These are phyloP conservation scores for Collybiopsis confluens DNA, from an alignment of 768 basidiomycete species.

Conservation along the genomic window DNA sequence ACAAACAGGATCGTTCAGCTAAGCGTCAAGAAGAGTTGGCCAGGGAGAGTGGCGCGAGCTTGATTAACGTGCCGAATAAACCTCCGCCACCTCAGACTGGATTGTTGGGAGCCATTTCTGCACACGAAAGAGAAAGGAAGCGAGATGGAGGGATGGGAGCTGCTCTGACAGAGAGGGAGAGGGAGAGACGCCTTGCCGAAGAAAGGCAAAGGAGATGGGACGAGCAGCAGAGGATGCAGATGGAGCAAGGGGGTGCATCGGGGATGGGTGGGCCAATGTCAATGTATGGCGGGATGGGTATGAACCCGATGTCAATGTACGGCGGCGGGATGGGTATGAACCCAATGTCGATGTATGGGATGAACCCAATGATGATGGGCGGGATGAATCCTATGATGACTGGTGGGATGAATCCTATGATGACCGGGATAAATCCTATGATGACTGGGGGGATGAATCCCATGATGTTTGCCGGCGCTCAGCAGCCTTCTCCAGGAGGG, in stretches of 20 bases:
- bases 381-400: constrained; percentile 15
- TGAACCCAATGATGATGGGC: constrained; percentile 5
- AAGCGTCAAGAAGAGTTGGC: constrained; percentile 94
- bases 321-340: constrained; percentile 27
- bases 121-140: constrained; percentile 90
- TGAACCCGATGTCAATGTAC: constrained; percentile 20
- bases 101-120: constrained; percentile 91
- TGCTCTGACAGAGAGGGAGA: constrained; percentile 89
- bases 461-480: no score
- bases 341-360: constrained; percentile 42
- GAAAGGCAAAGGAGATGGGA: constrained; percentile 91
- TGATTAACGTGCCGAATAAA: constrained; percentile 94
- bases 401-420: constrained; percentile 42
- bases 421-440: constrained; percentile 31
- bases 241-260: constrained; percentile 60
- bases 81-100: constrained; percentile 95
- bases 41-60: constrained; percentile 83
- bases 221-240: constrained; percentile 84
- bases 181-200: constrained; percentile 88
- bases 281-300: constrained; percentile 18
- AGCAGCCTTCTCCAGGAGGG: no score
- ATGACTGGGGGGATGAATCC: constrained; percentile 47
- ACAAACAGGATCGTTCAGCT: constrained; percentile 93
- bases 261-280: constrained; percentile 19
- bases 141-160: constrained; percentile 95